phyloP scores from a whole-genome alignment of 805 yeast genomes.

The Suhomyces canberraensis region DNA sequence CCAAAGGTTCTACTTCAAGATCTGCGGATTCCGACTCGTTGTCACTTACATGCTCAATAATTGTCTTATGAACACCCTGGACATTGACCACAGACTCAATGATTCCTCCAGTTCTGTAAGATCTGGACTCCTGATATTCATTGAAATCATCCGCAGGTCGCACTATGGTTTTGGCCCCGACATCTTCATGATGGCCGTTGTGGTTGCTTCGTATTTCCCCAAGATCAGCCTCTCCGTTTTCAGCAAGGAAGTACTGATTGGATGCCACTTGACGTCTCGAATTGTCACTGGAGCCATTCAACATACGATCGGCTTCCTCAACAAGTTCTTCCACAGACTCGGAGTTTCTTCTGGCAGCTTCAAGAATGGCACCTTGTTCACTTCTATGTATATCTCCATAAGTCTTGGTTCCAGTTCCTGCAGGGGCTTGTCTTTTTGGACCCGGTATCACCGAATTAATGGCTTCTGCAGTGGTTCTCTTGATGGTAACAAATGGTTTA shows the following conservation, averaged over 20 bases:
- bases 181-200: background rate
- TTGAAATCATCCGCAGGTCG: background rate
- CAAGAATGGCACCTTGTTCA: constrained; percentile 43
- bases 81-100: constrained; percentile 80
- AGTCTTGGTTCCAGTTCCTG: constrained; percentile 8
- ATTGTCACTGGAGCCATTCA: background rate
- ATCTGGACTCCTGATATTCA: constrained; percentile 33
- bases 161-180: background rate
- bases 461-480: constrained; percentile 43
- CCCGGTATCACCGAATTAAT: constrained; percentile 19
- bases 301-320: background rate
- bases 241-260: constrained; percentile 21
- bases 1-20: constrained; percentile 2
- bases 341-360: constrained; percentile 14
- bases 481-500: constrained; percentile 65
- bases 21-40: constrained; percentile 30
- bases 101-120: constrained; percentile 58
- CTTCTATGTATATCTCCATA: constrained; percentile 40
- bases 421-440: constrained; percentile 14
- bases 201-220: constrained; percentile 14
- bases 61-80: constrained; percentile 81
- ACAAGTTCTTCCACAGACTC: constrained; percentile 3
- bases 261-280: background rate
- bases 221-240: constrained; percentile 24
- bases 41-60: constrained; percentile 63